These are phyloP conservation scores for Schizophyllum amplum DNA, from an alignment of 1,284 basidiomycete genomes.

Conservation along the genomic window DNA sequence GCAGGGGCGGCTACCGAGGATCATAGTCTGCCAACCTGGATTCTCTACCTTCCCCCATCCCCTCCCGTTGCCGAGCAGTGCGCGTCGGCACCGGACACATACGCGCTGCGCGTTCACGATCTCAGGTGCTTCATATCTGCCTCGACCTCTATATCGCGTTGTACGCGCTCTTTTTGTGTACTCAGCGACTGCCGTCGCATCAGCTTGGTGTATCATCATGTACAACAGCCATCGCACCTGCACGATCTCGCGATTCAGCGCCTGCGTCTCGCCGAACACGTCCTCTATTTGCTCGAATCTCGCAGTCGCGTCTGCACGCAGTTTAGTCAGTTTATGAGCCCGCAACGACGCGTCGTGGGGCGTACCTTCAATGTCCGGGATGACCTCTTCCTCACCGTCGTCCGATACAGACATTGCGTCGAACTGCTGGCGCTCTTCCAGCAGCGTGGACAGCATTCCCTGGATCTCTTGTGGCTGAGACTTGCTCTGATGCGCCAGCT, in stretches of 20 bases:
- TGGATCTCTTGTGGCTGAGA: slow-evolving; percentile 46
- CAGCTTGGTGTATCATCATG: slow-evolving; percentile 1
- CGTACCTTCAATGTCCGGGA: not conserved
- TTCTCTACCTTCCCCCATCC: slow-evolving; percentile 1
- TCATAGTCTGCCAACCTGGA: slow-evolving; percentile 23
- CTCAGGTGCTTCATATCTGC: slow-evolving; percentile 40
- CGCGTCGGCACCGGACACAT: not conserved
- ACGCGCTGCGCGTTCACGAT: no score
- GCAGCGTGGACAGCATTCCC: slow-evolving; percentile 29
- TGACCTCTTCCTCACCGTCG: not conserved
- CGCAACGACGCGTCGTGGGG: no score
- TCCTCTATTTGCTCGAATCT: not conserved
- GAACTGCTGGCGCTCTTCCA: slow-evolving; percentile 4
- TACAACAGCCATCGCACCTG: slow-evolving; percentile 10
- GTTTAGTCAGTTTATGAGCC: no score
- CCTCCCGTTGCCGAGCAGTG: not conserved
- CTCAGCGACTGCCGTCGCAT: slow-evolving; percentile 29
- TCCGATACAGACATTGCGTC: slow-evolving; percentile 19
- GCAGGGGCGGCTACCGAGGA: slow-evolving; percentile 35
- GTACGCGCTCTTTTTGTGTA: slow-evolving; percentile 35
- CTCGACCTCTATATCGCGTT: slow-evolving; percentile 30
- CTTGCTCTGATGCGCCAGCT: slow-evolving; percentile 54
- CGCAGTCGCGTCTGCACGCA: not conserved
- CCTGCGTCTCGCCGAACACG: not conserved
- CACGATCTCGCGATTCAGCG: not conserved